A percentile compares a stretch with the other conserved stretches of the same genome.
Evolutionary conservation across 164 flowering plant species (phyloP).

Genomic region (Brasenia schreberi): DNA sequence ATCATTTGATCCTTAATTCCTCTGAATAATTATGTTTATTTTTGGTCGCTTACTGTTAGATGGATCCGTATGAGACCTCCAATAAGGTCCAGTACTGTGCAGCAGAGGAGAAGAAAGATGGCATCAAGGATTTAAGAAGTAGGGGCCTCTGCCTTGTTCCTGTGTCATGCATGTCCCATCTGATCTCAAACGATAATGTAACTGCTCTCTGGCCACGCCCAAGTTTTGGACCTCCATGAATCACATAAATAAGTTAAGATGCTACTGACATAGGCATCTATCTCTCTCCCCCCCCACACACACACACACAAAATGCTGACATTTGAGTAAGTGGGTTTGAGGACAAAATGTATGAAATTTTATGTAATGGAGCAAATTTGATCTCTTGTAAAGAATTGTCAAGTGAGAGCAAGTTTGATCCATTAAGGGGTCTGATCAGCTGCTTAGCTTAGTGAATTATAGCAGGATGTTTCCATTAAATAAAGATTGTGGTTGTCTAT

Average conservation of each 20-base stretch:
- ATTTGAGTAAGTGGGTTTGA: not conserved
- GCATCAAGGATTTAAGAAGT: slow-evolving; percentile 50
- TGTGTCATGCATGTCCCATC: slow-evolving; percentile 57
- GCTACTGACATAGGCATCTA: not conserved
- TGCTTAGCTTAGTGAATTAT: no score
- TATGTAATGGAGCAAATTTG: slow-evolving; percentile 68
- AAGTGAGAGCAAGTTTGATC: slow-evolving; percentile 90
- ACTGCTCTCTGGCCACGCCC: slow-evolving; percentile 44
- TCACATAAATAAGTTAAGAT: slow-evolving; percentile 2
- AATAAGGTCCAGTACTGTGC: slow-evolving; percentile 1
- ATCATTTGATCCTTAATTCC: no score
- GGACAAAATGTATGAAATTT: not conserved
- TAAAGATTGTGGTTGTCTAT: no score
- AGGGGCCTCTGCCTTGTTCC: slow-evolving; percentile 89
- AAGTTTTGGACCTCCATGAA: slow-evolving; percentile 17
- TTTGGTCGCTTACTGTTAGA: no score
- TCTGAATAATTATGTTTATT: no score
- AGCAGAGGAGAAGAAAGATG: slow-evolving; percentile 14
- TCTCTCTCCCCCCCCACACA: not conserved
- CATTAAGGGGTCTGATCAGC: slow-evolving; percentile 19
- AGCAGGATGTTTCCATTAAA: no score
- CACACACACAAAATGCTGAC: not conserved
- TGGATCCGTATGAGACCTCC: not conserved
- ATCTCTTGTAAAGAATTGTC: slow-evolving; percentile 32
- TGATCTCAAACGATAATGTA: slow-evolving; percentile 28